A percentile compares a stretch with the other conserved stretches of the same genome.
Conservation (phyloP, 148 eudicot species). For the Amaranthus hypochondriacus region DNA sequence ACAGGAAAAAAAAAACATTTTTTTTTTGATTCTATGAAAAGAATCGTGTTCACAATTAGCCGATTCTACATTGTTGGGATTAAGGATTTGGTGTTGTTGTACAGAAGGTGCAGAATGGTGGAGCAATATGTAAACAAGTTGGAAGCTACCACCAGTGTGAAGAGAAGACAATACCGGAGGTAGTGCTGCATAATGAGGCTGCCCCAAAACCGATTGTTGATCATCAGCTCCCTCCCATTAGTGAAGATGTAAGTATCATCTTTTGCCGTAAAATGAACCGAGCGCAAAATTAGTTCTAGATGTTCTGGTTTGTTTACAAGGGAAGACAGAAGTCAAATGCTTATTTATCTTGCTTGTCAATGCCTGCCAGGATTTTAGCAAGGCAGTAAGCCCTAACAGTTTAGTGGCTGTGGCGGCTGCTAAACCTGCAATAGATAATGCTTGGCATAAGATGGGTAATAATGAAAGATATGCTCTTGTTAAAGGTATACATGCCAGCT, state of each 20-base stretch:
- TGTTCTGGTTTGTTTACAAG: too few relatives aligned
- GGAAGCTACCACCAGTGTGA: conserved; percentile 18
- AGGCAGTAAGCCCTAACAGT: conserved; percentile 21
- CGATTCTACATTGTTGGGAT: not conserved
- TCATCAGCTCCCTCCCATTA: conserved; percentile 27
- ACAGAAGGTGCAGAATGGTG: conserved; percentile 41
- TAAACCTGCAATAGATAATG: conserved; percentile 21
- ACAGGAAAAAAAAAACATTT: not conserved
- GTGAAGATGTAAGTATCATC: conserved; percentile 33
- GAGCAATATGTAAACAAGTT: conserved; percentile 30
- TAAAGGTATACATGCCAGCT: conserved; percentile 16
- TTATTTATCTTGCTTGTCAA: conserved; percentile 1
- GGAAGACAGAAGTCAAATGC: not conserved
- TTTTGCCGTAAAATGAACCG: not conserved
- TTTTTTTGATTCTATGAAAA: not conserved
- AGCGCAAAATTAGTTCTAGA: not conserved
- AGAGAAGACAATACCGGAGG: conserved; percentile 46
- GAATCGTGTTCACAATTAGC: not conserved
- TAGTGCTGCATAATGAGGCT: conserved; percentile 36
- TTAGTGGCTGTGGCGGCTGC: conserved; percentile 18
- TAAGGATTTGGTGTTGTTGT: not conserved
- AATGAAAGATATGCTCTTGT: conserved; percentile 31
- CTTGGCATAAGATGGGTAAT: conserved; percentile 26
- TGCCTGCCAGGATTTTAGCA: conserved; percentile 1
- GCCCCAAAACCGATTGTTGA: conserved; percentile 19